Base-by-base conservation (phyloP, 305 asterid species). In the Solanum hybrid region DNA sequence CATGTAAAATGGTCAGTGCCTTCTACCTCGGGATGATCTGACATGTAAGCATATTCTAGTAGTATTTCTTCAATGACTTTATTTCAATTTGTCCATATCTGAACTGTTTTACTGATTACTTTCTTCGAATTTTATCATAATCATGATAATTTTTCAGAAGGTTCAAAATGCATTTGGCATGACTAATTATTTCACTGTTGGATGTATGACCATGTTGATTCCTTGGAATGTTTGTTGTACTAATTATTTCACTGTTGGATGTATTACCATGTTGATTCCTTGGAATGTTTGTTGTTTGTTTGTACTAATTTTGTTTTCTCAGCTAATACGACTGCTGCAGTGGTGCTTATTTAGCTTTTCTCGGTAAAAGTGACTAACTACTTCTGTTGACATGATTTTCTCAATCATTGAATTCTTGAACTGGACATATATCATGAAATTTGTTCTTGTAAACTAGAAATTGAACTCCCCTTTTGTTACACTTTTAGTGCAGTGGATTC, bases 21-120 rank as follows among this genome's bases (percentile, higher is more conserved):
- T 90, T 89, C 93, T 79, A 90, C 94, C 93, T 42, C 71, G 90
- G 88, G 92, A 89, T 91, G 91, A 92, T 92, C 91, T 94, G 77
- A 89, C 88, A 90, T 92, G 94, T 93, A 94, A 93, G 95, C 94
- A 91, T 78, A 91, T 86, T 91, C 91, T 89, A 45, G 73, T 45
- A 91, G 93, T 92, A 91, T 91, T 88, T 91, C 90, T 88, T 75
- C 80, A 75, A 88, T 87, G 73, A 88, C 90, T 93, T 94, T 91
- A 93, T 90, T 89, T 91, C 35, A 90, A 89, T 91, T 91, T 95
- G 95, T 93, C 91, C 89, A 93, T 95, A 92, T 91, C 89, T 90
- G 89, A 84, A 90, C 90, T 93, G 89, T 86, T 92, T 92, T 91
- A 90, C 90, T 90, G 91, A 91, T 89, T 91, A 90, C 90, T 89